Evolutionary conservation across 2,329 filamentous ascomycete genomes (phyloP), one percentile per base, ranked within the genome.

Genomic region (Ophiocordyceps camponoti-floridani): DNA sequence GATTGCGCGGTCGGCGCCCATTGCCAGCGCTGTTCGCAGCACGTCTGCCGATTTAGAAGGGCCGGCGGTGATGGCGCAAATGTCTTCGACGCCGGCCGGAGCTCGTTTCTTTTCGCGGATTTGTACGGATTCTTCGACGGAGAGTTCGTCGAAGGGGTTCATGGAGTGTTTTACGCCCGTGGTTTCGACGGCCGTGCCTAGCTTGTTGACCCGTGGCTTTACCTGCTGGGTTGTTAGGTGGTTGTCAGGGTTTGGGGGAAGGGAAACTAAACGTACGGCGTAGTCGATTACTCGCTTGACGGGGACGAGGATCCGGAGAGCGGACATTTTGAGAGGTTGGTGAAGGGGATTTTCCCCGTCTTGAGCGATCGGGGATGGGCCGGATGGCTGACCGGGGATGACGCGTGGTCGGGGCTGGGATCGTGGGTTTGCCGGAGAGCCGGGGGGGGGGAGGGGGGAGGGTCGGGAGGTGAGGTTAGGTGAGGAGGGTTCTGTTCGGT

Each of bases 101-200:
- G 77, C 77, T 46, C 66, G 63, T 63, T 84, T 83, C 70, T 84
- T 83, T 64, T 96, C 89, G 63, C 91, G 88, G 59, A 98, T 82
- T 38, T 85, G 86, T 44, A 95, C 84, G 44, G 88, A 85, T 69
- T 96, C 91, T 68, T 98, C 91, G 63, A 98, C 79, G 40, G 87
- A 93, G 58, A 98, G 84, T 65, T 98, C 91, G 71, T 98, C 91
- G 67, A 98, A 98, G 18, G 91, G 91, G 73, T 96, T 98, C 77
- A 98, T 89, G 61, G 82, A 88, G 74, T 96, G 89, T 68, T 96
- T 96, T 58, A 96, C 87, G 53, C 84, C 84, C 51, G 81, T 73
- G 45, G 84, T 94, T 67, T 95, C 89, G 65, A 98, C 82, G 59
- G 79, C 89, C 49, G 89, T 95, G 65, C 76, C 73, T 55, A 76